Evolutionary conservation across 176 grass and related monocot genomes (phyloP).

Genomic region (Eremochloa ophiuroides): DNA sequence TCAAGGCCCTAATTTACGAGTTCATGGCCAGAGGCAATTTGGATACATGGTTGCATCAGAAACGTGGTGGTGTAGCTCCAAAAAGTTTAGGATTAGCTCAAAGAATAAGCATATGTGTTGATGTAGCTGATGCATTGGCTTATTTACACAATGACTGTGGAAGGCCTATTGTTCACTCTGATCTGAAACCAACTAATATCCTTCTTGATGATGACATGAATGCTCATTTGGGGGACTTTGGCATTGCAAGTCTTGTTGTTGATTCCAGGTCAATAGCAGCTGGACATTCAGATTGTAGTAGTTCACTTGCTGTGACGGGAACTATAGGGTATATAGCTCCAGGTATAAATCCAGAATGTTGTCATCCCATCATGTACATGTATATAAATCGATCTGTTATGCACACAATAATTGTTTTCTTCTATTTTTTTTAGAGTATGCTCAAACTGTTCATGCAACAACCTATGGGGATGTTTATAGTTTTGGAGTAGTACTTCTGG

Average conservation of each 20-base stretch:
- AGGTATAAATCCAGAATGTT: slow-evolving; percentile 2
- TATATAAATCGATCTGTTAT: background rate
- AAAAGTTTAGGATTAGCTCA: slow-evolving; percentile 30
- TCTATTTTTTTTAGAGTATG: background rate
- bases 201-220: slow-evolving; percentile 43
- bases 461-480: slow-evolving; percentile 2
- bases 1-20: slow-evolving; percentile 48
- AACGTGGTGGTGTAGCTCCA: background rate
- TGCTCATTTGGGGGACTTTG: slow-evolving; percentile 55
- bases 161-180: slow-evolving; percentile 31
- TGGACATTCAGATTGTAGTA: background rate
- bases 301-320: slow-evolving; percentile 11
- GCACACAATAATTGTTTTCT: background rate
- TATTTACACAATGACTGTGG: slow-evolving; percentile 41
- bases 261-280: background rate
- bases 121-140: slow-evolving; percentile 42
- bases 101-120: slow-evolving; percentile 18
- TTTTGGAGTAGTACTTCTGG: slow-evolving; percentile 13
- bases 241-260: slow-evolving; percentile 20
- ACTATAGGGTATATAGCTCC: slow-evolving; percentile 63
- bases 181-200: slow-evolving; percentile 47
- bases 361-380: background rate
- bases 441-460: no score
- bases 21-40: slow-evolving; percentile 54
- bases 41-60: slow-evolving; percentile 47